These are phyloP conservation scores for Furculomyces boomerangus DNA, from an alignment of 371 early-diverging fungal genomes.

Conservation along the genomic window DNA sequence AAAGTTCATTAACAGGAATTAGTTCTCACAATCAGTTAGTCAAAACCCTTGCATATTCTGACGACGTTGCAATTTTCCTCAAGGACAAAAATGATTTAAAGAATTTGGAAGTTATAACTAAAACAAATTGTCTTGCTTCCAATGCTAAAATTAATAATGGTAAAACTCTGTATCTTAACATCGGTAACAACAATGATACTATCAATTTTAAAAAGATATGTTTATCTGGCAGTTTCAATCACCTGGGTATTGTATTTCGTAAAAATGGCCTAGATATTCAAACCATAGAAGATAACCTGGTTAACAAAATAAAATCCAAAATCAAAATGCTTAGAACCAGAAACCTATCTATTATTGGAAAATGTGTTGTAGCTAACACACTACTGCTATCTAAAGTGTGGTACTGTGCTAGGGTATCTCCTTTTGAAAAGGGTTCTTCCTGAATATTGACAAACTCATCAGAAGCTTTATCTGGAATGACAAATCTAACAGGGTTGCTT, in stretches of 20 bases:
- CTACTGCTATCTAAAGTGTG: not conserved
- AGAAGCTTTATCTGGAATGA: not conserved
- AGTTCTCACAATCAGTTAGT: not conserved
- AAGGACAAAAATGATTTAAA: not conserved
- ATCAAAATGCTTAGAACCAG: not conserved
- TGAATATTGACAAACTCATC: not conserved
- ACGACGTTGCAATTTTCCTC: slow-evolving; percentile 3
- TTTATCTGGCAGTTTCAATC: not conserved
- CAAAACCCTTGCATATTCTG: slow-evolving; percentile 4
- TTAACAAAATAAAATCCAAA: not conserved
- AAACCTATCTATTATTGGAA: not conserved
- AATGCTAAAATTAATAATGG: slow-evolving; percentile 4
- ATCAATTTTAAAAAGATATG: not conserved
- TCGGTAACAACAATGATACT: not conserved
- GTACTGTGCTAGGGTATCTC: not conserved
- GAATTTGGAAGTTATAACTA: not conserved
- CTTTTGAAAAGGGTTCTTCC: not conserved
- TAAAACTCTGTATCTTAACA: slow-evolving; percentile 3
- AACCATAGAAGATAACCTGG: not conserved
- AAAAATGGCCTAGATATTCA: not conserved
- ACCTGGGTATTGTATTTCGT: not conserved
- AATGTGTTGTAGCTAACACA: not conserved
- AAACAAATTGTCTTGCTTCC: slow-evolving; percentile 1
- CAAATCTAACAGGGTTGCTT: not conserved
- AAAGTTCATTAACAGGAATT: not conserved